Evolutionary conservation across 176 grass and related monocot genomes (phyloP).

Genomic region (Triticum turgidum): DNA sequence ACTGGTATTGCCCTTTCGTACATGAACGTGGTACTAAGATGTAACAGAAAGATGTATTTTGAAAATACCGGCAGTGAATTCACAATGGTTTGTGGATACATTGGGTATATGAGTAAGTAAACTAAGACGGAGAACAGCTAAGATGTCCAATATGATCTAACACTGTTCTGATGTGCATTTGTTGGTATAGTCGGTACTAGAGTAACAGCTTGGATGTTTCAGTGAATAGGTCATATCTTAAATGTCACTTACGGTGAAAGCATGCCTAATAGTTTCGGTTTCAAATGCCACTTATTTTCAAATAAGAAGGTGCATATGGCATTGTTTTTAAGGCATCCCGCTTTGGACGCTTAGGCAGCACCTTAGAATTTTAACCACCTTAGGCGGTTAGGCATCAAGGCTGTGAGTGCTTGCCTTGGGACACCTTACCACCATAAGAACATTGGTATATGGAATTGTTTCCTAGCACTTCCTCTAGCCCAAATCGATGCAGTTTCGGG

Average conservation of each 20-base stretch:
- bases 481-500: not conserved
- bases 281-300: not conserved
- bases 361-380: too few relatives aligned
- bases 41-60: not conserved
- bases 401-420: too few relatives aligned
- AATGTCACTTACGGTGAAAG: not conserved
- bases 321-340: too few relatives aligned
- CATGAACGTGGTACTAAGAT: not conserved
- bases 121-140: not conserved
- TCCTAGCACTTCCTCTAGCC: not conserved
- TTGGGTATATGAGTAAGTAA: not conserved
- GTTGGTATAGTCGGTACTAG: not conserved
- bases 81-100: not conserved
- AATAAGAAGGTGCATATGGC: not conserved
- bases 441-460: constrained; percentile 3
- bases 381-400: too few relatives aligned
- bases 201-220: not conserved
- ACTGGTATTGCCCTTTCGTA: not conserved
- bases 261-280: not conserved
- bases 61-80: not conserved
- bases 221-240: not conserved
- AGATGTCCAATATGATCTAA: not conserved
- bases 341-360: too few relatives aligned
- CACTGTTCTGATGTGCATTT: not conserved
- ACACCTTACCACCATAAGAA: too few relatives aligned